A percentile compares a stretch with the other conserved stretches of the same genome.
Evolutionary conservation across 2,329 filamentous ascomycete genomes (phyloP).

Genomic region (Nothopassalora personata): DNA sequence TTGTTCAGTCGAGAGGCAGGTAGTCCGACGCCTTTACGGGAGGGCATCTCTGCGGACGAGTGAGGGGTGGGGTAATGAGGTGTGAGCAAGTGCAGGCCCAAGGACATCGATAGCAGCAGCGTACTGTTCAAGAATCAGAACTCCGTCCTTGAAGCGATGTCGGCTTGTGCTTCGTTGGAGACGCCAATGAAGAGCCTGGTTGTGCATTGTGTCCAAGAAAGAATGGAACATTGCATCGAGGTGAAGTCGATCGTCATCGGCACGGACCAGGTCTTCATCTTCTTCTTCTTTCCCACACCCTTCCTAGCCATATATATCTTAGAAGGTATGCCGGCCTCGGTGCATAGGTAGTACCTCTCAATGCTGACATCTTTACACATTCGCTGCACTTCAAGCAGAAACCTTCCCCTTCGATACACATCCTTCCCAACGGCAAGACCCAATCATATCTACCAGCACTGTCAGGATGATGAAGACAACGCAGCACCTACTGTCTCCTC

Average conservation of each 20-base stretch:
- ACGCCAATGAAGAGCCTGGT: no score
- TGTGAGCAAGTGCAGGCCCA: conserved; percentile 5
- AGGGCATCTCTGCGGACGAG: not conserved
- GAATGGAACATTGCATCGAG: not conserved
- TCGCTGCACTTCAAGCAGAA: not conserved
- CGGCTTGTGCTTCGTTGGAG: not conserved
- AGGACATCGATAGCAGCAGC: conserved; percentile 2
- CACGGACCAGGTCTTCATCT: not conserved
- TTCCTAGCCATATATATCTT: no score
- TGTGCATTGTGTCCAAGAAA: not conserved
- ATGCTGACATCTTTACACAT: not conserved
- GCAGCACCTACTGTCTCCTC: conserved; percentile 21
- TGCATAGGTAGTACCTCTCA: not conserved
- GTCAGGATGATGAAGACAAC: conserved; percentile 20
- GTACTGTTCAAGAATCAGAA: not conserved
- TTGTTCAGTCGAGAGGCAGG: not conserved
- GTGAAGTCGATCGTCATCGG: conserved; percentile 2
- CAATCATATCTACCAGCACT: not conserved
- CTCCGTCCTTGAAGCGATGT: not conserved
- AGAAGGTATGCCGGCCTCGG: conserved; percentile 1
- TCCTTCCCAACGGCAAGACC: not conserved
- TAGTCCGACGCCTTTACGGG: conserved; percentile 1
- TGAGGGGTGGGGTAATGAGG: conserved; percentile 15
- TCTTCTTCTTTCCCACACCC: not conserved
- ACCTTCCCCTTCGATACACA: not conserved